Percentiles rank a stretch among this genome's conserved stretches.
Conservation (phyloP, 768 basidiomycete species). For the Porpolomopsis calyptriformis region DNA sequence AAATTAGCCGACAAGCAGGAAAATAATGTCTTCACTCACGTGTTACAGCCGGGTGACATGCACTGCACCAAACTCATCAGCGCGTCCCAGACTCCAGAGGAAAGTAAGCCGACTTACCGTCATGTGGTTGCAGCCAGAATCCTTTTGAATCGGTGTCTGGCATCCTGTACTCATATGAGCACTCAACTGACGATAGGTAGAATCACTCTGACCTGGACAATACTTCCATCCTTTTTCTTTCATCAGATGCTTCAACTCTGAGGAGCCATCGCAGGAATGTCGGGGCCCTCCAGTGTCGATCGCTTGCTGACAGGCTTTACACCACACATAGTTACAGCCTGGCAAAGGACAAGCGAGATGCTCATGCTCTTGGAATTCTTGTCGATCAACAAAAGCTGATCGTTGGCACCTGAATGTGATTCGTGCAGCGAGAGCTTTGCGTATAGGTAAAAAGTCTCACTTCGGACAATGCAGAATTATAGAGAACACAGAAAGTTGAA, state of each 20-base stretch:
- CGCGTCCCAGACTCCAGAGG: not conserved
- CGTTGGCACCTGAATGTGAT: constrained; percentile 23
- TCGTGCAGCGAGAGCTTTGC: not conserved
- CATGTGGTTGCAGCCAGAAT: constrained; percentile 50
- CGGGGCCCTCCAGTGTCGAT: constrained; percentile 21
- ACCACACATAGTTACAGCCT: constrained; percentile 36
- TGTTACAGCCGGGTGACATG: constrained; percentile 47
- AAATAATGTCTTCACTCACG: constrained; percentile 16
- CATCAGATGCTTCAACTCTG: constrained; percentile 37
- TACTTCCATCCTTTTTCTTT: constrained; percentile 39
- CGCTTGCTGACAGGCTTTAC: constrained; percentile 35
- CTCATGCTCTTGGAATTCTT: constrained; percentile 26
- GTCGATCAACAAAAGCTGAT: constrained; percentile 32
- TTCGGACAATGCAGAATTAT: constrained; percentile 34
- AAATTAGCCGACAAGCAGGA: not conserved
- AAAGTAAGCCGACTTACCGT: constrained; percentile 27
- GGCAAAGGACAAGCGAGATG: constrained; percentile 34
- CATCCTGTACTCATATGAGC: constrained; percentile 23
- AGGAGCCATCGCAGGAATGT: constrained; percentile 42
- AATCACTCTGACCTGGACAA: constrained; percentile 31
- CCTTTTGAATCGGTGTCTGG: constrained; percentile 39
- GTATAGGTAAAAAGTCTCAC: constrained; percentile 20
- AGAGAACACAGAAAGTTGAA: constrained; percentile 35
- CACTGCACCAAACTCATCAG: constrained; percentile 27
- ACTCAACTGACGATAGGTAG: not conserved